phyloP scores from a whole-genome alignment of 768 basidiomycete species.

The Trametes meyenii region DNA sequence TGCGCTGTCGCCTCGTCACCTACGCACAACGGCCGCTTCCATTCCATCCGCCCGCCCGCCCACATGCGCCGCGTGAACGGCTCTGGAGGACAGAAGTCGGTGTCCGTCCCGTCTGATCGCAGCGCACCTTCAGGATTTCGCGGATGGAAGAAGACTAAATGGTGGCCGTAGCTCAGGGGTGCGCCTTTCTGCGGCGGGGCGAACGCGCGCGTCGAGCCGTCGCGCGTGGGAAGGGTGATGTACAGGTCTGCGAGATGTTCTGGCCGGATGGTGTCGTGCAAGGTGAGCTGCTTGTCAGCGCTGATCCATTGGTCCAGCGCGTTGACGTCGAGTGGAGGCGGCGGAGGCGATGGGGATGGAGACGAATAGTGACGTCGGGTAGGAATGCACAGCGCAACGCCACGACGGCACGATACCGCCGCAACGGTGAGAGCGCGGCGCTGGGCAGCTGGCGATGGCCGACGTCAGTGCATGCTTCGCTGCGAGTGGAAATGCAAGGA shows the following conservation, averaged over 20 bases:
- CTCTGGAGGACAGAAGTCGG: slow-evolving; percentile 68
- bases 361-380: slow-evolving; percentile 19
- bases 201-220: slow-evolving; percentile 49
- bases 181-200: slow-evolving; percentile 43
- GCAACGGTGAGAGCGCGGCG: slow-evolving; percentile 21
- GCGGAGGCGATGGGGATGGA: slow-evolving; percentile 8
- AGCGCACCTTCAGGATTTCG: slow-evolving; percentile 58
- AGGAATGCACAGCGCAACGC: slow-evolving; percentile 15
- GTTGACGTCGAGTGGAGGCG: slow-evolving; percentile 9
- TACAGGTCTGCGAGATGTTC: slow-evolving; percentile 68
- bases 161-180: slow-evolving; percentile 63
- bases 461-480: slow-evolving; percentile 14
- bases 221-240: slow-evolving; percentile 73
- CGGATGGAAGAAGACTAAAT: slow-evolving; percentile 75
- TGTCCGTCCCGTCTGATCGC: slow-evolving; percentile 72
- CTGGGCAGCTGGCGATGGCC: slow-evolving; percentile 11
- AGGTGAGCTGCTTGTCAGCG: slow-evolving; percentile 46
- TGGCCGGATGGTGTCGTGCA: slow-evolving; percentile 52
- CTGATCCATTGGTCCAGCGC: slow-evolving; percentile 58
- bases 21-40: slow-evolving; percentile 58
- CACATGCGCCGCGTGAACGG: slow-evolving; percentile 84
- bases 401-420: slow-evolving; percentile 12
- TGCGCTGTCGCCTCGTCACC: slow-evolving; percentile 54
- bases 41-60: slow-evolving; percentile 71
- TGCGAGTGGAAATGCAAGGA: slow-evolving; percentile 17